Evolutionary conservation across 805 yeast species (phyloP), one percentile per base, ranked within the genome.

Genomic region (Suhomyces xylopsoci): DNA sequence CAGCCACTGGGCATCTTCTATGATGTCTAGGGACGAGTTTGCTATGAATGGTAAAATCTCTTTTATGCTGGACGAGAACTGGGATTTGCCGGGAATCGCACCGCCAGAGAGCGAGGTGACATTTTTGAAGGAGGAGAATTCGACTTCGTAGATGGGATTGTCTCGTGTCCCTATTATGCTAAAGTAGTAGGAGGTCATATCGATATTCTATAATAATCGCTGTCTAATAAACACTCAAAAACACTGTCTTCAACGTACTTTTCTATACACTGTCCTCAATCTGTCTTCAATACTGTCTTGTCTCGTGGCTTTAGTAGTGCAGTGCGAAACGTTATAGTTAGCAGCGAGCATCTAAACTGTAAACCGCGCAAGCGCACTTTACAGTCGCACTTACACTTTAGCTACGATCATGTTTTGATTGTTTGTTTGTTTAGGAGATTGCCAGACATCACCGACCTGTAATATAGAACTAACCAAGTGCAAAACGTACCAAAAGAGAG

Each of bases 1-100:
- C 47, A 82, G 80, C 93, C 96, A 91, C 64, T 91, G 97, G 2
- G 83, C 70, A 61, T 92, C 97, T 57, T 94, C 97, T 0, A 94
- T 84, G n/a, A 94, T 78, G 67, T 94, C 99, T 36, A 94, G 70
- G 2, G 98, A 83, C 0, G 97, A 82, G 64, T 94, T 96, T 34
- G 92, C 80, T 26, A 94, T 84, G 62, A 91, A 93, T 20, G 97
- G 97, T 58, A 87, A 84, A 36, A 93, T 71, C 62, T 93, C 97
- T 60, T 80, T 80, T 66, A 90, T 81, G 48, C 85, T 88, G 7
- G 81, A 74, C 1, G 92, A 79, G 59, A 91, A 87, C 63, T 76
- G 76, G 7, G 86, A 74, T 38, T 69, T 71, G 0, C 96, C 96
- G 3, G 65, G 53, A 12, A 45, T 47, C 6, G 50, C n/a, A 45